Conservation (phyloP, 768 basidiomycete genomes). For the Leucosporidium yakuticum region DNA sequence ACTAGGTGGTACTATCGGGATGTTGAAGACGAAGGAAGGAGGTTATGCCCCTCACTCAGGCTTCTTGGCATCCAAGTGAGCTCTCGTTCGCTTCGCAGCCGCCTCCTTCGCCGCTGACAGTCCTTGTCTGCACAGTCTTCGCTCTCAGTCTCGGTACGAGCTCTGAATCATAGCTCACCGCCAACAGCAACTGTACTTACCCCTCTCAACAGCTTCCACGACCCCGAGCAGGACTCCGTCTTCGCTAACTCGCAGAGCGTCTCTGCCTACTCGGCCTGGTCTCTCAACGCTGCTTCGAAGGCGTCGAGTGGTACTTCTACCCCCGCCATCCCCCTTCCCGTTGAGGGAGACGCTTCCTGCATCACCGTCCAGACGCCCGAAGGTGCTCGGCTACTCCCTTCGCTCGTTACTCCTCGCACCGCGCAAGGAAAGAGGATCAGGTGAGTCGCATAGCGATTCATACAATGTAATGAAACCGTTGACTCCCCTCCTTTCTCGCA, state of each 20-base stretch:
- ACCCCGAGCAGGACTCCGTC: constrained; percentile 77
- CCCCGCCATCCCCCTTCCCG: constrained; percentile 43
- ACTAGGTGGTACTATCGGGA: constrained; percentile 59
- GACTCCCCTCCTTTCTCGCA: constrained; percentile 7
- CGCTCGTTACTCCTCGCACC: constrained; percentile 62
- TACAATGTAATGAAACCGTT: constrained; percentile 56
- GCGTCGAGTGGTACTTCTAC: constrained; percentile 38
- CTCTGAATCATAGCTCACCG: background rate
- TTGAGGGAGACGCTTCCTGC: constrained; percentile 34
- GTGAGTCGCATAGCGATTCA: constrained; percentile 60
- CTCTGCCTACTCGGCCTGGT: constrained; percentile 73
- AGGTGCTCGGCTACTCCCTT: constrained; percentile 38
- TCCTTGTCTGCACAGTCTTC: constrained; percentile 1
- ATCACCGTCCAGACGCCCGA: constrained; percentile 23
- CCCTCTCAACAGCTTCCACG: constrained; percentile 71
- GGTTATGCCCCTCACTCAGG: constrained; percentile 65
- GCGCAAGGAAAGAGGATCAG: constrained; percentile 71
- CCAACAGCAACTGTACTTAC: constrained; percentile 60
- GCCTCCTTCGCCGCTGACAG: background rate
- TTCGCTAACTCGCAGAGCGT: constrained; percentile 75
- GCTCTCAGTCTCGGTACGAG: constrained; percentile 19
- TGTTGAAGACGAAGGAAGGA: constrained; percentile 25
- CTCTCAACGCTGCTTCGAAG: constrained; percentile 11
- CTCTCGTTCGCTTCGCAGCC: background rate
- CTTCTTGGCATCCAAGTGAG: constrained; percentile 57